Conservation (phyloP, 1,139 yeast genomes). For the Ashbya aceris region DNA sequence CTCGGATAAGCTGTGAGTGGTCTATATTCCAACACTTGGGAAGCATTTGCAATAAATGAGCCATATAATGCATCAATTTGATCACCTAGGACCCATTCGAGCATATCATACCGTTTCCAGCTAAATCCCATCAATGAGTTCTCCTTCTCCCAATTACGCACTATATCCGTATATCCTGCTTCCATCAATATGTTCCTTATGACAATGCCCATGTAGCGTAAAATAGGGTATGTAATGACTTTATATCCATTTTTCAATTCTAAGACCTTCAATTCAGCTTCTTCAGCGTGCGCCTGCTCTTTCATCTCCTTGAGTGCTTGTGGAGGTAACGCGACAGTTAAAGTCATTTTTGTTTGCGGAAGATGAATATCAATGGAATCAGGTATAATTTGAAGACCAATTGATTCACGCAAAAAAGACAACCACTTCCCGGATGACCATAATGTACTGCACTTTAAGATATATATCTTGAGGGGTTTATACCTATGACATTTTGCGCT, state of each 20-base stretch:
- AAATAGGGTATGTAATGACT: slow-evolving; percentile 14
- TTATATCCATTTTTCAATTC: slow-evolving; percentile 14
- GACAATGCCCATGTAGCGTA: slow-evolving; percentile 15
- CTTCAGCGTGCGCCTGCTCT: slow-evolving; percentile 18
- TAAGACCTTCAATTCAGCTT: slow-evolving; percentile 10
- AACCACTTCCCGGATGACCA: slow-evolving; percentile 54
- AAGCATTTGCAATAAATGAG: slow-evolving; percentile 8
- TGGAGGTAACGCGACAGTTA: slow-evolving; percentile 38
- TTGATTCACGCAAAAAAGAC: slow-evolving; percentile 42
- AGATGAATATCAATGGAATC: slow-evolving; percentile 35
- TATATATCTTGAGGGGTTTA: slow-evolving; percentile 33
- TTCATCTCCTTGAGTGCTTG: slow-evolving; percentile 12
- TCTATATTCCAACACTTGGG: slow-evolving; percentile 30
- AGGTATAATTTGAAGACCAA: slow-evolving; percentile 24
- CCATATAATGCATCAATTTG: slow-evolving; percentile 11
- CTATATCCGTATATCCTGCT: slow-evolving; percentile 17
- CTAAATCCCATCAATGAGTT: slow-evolving; percentile 41
- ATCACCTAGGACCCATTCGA: slow-evolving; percentile 64
- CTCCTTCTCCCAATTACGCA: slow-evolving; percentile 17
- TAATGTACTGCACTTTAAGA: slow-evolving; percentile 46
- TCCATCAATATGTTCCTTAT: slow-evolving; percentile 15
- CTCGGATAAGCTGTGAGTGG: slow-evolving; percentile 41
- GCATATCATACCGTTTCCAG: slow-evolving; percentile 59
- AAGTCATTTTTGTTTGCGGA: slow-evolving; percentile 42
- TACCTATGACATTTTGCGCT: slow-evolving; percentile 6